Evolutionary conservation across 2,329 filamentous ascomycete species (phyloP).

Genomic region (Penicillium olsonii): DNA sequence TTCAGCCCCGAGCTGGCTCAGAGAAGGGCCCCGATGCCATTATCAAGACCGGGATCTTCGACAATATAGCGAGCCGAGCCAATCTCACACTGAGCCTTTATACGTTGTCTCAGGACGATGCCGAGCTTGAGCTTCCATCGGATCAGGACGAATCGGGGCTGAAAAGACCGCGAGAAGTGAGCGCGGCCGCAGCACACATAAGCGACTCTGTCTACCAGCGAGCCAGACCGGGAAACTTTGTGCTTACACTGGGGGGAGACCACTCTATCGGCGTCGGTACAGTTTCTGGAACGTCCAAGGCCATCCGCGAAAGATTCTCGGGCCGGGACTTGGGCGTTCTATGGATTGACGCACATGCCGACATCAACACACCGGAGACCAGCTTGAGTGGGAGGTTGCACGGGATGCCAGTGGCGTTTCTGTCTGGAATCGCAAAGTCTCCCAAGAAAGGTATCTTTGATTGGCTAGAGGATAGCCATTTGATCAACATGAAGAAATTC

Average conservation of each 20-base stretch:
- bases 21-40: too few relatives aligned
- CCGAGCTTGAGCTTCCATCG: too few relatives aligned
- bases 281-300: constrained; percentile 3
- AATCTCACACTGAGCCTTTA: too few relatives aligned
- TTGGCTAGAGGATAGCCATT: constrained; percentile 3
- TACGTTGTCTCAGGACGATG: too few relatives aligned
- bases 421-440: neutral
- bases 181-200: too few relatives aligned
- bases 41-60: too few relatives aligned
- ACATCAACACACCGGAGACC: constrained; percentile 10
- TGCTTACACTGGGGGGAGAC: constrained; percentile 6
- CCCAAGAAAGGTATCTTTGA: neutral
- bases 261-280: constrained; percentile 7
- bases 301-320: constrained; percentile 2
- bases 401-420: constrained; percentile 11
- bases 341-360: constrained; percentile 12
- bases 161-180: constrained; percentile 1
- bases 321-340: constrained; percentile 2
- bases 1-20: too few relatives aligned
- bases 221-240: constrained; percentile 4
- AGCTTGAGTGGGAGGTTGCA: constrained; percentile 7
- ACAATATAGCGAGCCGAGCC: too few relatives aligned
- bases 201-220: neutral
- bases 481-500: constrained; percentile 3
- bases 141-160: too few relatives aligned